Conservation (phyloP, 1,284 basidiomycete genomes). For the Fomes fomentarius region DNA sequence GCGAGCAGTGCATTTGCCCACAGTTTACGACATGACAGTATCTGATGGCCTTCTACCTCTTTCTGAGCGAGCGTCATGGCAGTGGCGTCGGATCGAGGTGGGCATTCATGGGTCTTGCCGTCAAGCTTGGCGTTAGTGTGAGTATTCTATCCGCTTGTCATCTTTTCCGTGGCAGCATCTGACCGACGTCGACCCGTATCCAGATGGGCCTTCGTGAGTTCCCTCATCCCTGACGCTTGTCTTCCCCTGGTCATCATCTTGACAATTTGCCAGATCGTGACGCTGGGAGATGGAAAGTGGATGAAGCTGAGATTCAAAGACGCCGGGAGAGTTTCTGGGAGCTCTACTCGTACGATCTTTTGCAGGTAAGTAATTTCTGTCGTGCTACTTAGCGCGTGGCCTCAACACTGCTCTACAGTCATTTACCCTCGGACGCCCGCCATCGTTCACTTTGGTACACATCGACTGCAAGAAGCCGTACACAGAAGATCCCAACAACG, state of each 20-base stretch:
- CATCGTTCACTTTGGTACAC: constrained; percentile 71
- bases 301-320: constrained; percentile 59
- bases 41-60: constrained; percentile 78
- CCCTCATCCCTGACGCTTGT: constrained; percentile 3
- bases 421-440: constrained; percentile 75
- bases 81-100: constrained; percentile 73
- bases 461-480: constrained; percentile 76
- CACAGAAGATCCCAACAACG: constrained; percentile 52
- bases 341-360: constrained; percentile 73
- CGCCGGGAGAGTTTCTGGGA: constrained; percentile 78
- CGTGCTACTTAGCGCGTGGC: neutral
- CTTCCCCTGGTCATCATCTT: constrained; percentile 17
- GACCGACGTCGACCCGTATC: constrained; percentile 1
- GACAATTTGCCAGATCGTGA: constrained; percentile 60
- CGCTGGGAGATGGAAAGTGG: constrained; percentile 67
- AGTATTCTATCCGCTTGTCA: constrained; percentile 34
- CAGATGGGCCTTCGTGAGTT: constrained; percentile 77
- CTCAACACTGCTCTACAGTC: constrained; percentile 41
- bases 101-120: constrained; percentile 78
- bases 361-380: constrained; percentile 48
- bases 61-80: constrained; percentile 74
- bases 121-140: constrained; percentile 79
- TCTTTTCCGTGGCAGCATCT: neutral
- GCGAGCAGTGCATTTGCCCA: neutral
- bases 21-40: constrained; percentile 44